Evolutionary conservation across 768 basidiomycete species (phyloP).

Genomic region (Botryobasidium botryosum): DNA sequence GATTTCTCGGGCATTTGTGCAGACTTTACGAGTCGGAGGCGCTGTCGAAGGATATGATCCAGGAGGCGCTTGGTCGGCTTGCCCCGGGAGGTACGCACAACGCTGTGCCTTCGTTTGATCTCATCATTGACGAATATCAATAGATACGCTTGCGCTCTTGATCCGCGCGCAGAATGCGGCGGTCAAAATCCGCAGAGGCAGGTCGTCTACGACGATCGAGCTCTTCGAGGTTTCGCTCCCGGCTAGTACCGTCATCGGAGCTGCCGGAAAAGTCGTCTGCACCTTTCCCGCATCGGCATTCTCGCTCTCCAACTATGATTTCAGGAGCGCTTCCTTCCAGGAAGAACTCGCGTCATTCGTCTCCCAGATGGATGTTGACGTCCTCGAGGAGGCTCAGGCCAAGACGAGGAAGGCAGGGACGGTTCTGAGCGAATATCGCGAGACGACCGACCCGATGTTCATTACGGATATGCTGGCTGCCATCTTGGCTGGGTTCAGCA

Average conservation of each 20-base stretch:
- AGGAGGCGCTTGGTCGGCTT: not conserved
- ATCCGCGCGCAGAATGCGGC: conserved; percentile 34
- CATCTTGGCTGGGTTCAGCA: conserved; percentile 27
- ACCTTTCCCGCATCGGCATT: conserved; percentile 4
- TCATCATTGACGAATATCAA: not conserved
- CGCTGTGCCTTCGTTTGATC: not conserved
- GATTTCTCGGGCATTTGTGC: not conserved
- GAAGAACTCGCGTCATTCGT: conserved; percentile 26
- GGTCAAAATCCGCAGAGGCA: conserved; percentile 18
- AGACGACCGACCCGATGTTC: conserved; percentile 29
- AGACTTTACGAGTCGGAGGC: not conserved
- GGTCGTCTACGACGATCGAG: conserved; percentile 22
- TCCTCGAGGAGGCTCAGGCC: conserved; percentile 20
- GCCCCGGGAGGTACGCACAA: not conserved
- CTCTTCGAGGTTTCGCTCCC: conserved; percentile 34
- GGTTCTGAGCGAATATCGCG: conserved; percentile 22
- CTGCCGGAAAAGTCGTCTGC: conserved; percentile 25
- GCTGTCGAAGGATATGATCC: not conserved
- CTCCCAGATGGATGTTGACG: conserved; percentile 21
- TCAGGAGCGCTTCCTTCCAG: conserved; percentile 19
- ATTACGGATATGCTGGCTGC: conserved; percentile 33
- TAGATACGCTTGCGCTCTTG: conserved; percentile 21
- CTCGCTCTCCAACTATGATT: no score
- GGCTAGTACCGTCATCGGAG: conserved; percentile 27
- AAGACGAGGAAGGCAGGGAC: conserved; percentile 21